phyloP scores from a whole-genome alignment of 768 basidiomycete species.

The Auriscalpium vulgare region DNA sequence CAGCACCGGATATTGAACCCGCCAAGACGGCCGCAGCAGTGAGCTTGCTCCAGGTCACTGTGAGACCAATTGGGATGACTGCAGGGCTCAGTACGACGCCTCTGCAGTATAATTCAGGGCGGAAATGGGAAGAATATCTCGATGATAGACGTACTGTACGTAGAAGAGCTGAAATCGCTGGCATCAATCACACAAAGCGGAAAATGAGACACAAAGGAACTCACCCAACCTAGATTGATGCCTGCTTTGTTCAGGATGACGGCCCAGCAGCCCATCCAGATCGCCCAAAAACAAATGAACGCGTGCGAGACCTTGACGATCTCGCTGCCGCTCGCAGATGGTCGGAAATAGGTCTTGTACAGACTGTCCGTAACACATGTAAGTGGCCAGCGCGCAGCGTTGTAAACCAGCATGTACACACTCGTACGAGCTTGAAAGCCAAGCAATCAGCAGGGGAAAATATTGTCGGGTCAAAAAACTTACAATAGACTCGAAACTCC shows the following conservation, averaged over 20 bases:
- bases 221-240: constrained; percentile 41
- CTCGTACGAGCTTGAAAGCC: constrained; percentile 35
- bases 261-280: constrained; percentile 31
- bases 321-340: neutral
- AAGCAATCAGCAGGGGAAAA: neutral
- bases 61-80: constrained; percentile 41
- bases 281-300: constrained; percentile 15
- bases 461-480: constrained; percentile 10
- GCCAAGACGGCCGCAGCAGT: constrained; percentile 31
- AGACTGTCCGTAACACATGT: neutral
- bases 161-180: constrained; percentile 29
- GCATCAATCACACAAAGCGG: neutral
- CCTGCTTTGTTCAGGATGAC: constrained; percentile 34
- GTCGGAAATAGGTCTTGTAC: constrained; percentile 7
- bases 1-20: constrained; percentile 34
- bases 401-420: constrained; percentile 23
- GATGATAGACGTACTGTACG: constrained; percentile 31
- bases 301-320: neutral
- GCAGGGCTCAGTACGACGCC: constrained; percentile 42
- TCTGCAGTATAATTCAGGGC: constrained; percentile 18
- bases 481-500: constrained; percentile 36
- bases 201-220: constrained; percentile 1
- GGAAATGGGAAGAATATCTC: neutral
- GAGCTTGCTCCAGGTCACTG: constrained; percentile 39
- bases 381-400: too few relatives aligned